Conservation (phyloP, 495 filamentous ascomycete genomes). For the Xylaria curta region DNA sequence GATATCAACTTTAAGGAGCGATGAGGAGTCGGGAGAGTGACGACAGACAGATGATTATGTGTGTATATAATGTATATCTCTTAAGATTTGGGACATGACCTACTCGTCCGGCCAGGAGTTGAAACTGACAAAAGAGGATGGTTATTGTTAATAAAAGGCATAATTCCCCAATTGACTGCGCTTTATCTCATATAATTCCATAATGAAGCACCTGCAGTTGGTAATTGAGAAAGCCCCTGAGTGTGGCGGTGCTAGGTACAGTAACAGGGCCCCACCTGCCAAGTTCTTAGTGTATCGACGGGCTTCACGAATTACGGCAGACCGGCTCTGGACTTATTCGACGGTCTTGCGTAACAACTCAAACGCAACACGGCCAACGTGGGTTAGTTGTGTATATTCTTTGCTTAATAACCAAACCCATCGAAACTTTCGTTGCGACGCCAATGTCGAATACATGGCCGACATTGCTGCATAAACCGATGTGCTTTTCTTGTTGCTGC, state of each 20-base stretch:
- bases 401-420: background rate
- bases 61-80: constrained; percentile 46
- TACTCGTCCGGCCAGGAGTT: constrained; percentile 24
- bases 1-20: constrained; percentile 13
- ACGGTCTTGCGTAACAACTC: constrained; percentile 1
- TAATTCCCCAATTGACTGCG: constrained; percentile 13
- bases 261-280: constrained; percentile 3
- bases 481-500: constrained; percentile 2
- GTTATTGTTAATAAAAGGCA: constrained; percentile 20
- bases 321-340: background rate
- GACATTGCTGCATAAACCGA: background rate
- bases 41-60: constrained; percentile 28
- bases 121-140: constrained; percentile 5
- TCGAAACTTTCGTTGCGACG: background rate
- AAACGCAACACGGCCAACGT: background rate
- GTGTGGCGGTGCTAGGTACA: constrained; percentile 33
- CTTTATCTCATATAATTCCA: background rate
- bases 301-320: background rate
- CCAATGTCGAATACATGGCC: constrained; percentile 6
- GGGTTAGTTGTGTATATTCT: background rate
- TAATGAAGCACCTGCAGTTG: no score
- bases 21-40: constrained; percentile 12
- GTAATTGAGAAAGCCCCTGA: no score
- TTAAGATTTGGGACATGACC: constrained; percentile 33
- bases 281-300: background rate